These are phyloP conservation scores for Ceratocystis eucalypticola DNA, from an alignment of 2,329 filamentous ascomycete genomes.

Conservation along the genomic window DNA sequence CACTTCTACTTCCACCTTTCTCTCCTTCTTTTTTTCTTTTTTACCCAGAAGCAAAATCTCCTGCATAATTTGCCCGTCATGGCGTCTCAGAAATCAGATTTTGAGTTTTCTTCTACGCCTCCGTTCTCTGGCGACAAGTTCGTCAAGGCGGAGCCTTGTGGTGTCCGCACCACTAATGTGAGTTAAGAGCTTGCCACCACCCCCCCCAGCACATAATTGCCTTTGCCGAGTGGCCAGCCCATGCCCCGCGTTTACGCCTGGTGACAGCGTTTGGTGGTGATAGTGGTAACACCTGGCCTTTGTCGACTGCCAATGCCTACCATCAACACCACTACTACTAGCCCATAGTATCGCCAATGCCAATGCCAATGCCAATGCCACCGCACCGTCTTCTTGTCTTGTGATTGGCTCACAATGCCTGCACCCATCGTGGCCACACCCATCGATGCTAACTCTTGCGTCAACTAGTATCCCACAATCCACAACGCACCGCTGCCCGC, in stretches of 20 bases:
- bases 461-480: slow-evolving; percentile 64
- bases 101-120: slow-evolving; percentile 33
- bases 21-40: slow-evolving; percentile 5
- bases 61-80: slow-evolving; percentile 16
- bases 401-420: background rate
- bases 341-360: too few species aligned
- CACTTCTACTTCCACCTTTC: slow-evolving; percentile 3
- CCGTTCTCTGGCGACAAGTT: slow-evolving; percentile 40
- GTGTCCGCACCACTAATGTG: slow-evolving; percentile 32
- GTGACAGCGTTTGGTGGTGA: background rate
- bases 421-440: background rate
- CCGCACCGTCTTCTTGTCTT: background rate
- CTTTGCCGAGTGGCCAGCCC: background rate
- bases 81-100: slow-evolving; percentile 27
- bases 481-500: slow-evolving; percentile 90
- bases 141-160: slow-evolving; percentile 53
- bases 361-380: background rate
- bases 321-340: background rate
- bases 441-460: slow-evolving; percentile 21
- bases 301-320: background rate
- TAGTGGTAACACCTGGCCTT: slow-evolving; percentile 11
- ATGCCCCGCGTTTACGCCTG: slow-evolving; percentile 1
- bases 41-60: slow-evolving; percentile 2
- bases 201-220: slow-evolving; percentile 22
- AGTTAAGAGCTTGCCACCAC: slow-evolving; percentile 23